Base-by-base conservation (phyloP, 2,329 filamentous ascomycete species). In the Penicillium sumatraense region DNA sequence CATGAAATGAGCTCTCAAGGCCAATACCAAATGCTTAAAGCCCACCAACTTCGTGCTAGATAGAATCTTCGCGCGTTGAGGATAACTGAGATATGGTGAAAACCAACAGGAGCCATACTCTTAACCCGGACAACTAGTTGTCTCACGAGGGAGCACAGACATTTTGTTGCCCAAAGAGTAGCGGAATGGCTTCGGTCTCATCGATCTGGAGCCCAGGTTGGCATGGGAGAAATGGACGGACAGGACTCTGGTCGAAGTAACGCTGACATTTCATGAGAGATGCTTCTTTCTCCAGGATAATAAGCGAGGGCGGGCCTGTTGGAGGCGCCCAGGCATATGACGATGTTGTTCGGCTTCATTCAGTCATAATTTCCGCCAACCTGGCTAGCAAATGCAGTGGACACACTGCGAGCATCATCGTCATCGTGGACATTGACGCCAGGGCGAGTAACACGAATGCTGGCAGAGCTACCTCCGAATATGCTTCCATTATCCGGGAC, bases 331-430 rank as follows among this genome's bases (percentile, higher is more conserved):
- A 56, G 49, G 36, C 40, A 53, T 54, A 52, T 51, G 47, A 36
- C 46, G 46, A 38, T 47, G 16, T 45, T 42, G 23, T 46, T 24
- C 18, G n/a, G 35, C 24, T 35, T 58, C 49, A 57, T 63, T 86
- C 82, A 86, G 71, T 86, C 84, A 67, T 85, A 86, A 64, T 79
- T 82, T 38, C 82, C 82, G 53, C 91, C 92, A 64, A 97, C 87
- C 76, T 98, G 95, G 78, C 92, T 97, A 58, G 93, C 93, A 78
- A 98, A 99, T 46, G 93, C 93, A 49, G 95, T 98, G 70, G 91
- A 96, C 68, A 98, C 86, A 75, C 93, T 98, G 77, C 95, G 91
- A 68, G 95, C 91, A 72, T 66, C 63, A 33, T 98, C 95, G 64
- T 99, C 95, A 64, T 99, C 95, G 59, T 89, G 81, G 38, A 78